A percentile compares a stretch with the other conserved stretches of the same genome.
Conservation (phyloP, 768 basidiomycete species). For the Gymnopilus junonius region DNA sequence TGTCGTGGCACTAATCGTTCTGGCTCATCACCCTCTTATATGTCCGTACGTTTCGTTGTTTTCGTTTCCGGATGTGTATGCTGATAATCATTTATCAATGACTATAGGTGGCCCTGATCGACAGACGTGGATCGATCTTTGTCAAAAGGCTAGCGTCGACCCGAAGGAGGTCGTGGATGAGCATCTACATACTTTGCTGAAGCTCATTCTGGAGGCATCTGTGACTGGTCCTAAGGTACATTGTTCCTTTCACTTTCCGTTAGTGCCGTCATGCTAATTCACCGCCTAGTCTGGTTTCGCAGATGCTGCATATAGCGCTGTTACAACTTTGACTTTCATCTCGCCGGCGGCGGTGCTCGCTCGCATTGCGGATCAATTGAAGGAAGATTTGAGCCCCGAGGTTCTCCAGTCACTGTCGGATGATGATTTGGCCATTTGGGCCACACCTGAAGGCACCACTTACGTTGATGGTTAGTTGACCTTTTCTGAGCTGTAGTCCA, state of each 20-base stretch:
- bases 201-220: slow-evolving; percentile 52
- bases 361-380: slow-evolving; percentile 68
- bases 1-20: slow-evolving; percentile 59
- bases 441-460: slow-evolving; percentile 78
- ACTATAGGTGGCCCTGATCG: slow-evolving; percentile 50
- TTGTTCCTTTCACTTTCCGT: not conserved
- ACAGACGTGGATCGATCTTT: slow-evolving; percentile 83
- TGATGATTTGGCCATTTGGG: slow-evolving; percentile 83
- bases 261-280: not conserved
- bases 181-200: slow-evolving; percentile 53
- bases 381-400: slow-evolving; percentile 62
- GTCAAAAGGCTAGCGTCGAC: slow-evolving; percentile 69
- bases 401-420: slow-evolving; percentile 68
- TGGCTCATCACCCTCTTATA: slow-evolving; percentile 74
- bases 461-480: slow-evolving; percentile 73
- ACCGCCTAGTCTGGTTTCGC: slow-evolving; percentile 47
- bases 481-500: not conserved
- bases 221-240: slow-evolving; percentile 50
- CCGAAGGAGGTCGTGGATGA: slow-evolving; percentile 62
- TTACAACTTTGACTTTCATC: slow-evolving; percentile 81
- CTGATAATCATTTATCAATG: not conserved
- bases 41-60: slow-evolving; percentile 47
- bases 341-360: slow-evolving; percentile 72
- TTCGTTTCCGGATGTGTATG: not conserved
- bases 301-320: slow-evolving; percentile 75